Base-by-base conservation (phyloP, 495 filamentous ascomycete species). In the Aspergillus cavernicola region DNA sequence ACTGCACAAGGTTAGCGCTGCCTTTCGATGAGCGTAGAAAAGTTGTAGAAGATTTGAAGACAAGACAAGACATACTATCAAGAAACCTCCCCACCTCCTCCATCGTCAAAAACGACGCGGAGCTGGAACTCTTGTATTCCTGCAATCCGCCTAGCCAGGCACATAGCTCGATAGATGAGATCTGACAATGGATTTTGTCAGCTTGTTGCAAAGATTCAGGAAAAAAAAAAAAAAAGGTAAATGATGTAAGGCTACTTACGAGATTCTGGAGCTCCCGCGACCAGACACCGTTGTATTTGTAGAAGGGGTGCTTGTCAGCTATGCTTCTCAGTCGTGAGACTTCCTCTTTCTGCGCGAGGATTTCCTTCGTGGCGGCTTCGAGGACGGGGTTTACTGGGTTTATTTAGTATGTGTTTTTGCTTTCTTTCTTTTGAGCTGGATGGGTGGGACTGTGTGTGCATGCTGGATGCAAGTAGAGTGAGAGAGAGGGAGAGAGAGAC, bases 251-350 rank as follows among this genome's bases (percentile, higher is more conserved):
- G 8, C 11, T 13, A 53, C 72, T 23, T 59, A 86, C 86, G 37
- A 86, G 79, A 67, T 93, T 90, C 71, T 97, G 93, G 20, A 97
- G 70, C 56, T 88, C 83, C 24, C 89, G 82, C 6, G 81, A 78
- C 95, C 95, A 98, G 65, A 88, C 73, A 16, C 75, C 71, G 64
- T 97, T 97, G 69, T 92, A 92, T 61, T 95, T 96, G 83, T 96
- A 97, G 72, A 96, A 98, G 0, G 93, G 92, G 61, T 92, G 84
- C 59, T 86, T 74, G 33, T 90, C 89, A 6, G 90, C 87, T 43
- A 89, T 80, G 37, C 71, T 67, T 39, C 83, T 79, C 40, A 98
- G 81, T 48, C 71, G 70, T 26, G 63, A 50, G 46, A 77, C 67
- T 48, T 77, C 70, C 29, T 74, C 59, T 56, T 71, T 71, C 56